phyloP scores from a whole-genome alignment of 1,284 basidiomycete genomes.

The Ustanciosporium gigantosporum region DNA sequence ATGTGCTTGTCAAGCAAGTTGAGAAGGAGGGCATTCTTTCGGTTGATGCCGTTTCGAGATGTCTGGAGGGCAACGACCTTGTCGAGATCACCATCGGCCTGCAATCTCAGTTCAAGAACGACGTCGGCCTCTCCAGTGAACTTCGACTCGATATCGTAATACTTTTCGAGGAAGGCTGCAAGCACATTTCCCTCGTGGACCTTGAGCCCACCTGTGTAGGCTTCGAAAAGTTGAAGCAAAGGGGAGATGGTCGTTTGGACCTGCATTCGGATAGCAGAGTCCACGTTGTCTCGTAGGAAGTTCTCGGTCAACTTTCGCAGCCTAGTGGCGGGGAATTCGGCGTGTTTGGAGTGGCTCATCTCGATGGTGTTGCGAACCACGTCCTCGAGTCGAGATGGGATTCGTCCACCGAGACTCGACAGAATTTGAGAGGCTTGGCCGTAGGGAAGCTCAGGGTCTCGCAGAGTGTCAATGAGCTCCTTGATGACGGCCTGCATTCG shows the following conservation, averaged over 20 bases:
- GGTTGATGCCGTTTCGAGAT: slow-evolving; percentile 91
- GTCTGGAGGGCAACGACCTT: slow-evolving; percentile 84
- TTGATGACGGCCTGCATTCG: slow-evolving; percentile 75
- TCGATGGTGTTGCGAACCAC: slow-evolving; percentile 80
- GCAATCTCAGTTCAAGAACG: slow-evolving; percentile 84
- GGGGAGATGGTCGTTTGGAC: slow-evolving; percentile 69
- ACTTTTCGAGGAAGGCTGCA: slow-evolving; percentile 73
- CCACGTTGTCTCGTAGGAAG: slow-evolving; percentile 78
- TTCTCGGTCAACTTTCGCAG: slow-evolving; percentile 83
- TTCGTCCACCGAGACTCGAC: slow-evolving; percentile 86
- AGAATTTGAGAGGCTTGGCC: slow-evolving; percentile 82
- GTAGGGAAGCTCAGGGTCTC: slow-evolving; percentile 85
- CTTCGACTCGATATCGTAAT: slow-evolving; percentile 82
- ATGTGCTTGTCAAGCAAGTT: slow-evolving; percentile 74
- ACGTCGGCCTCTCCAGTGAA: slow-evolving; percentile 91
- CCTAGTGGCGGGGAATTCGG: slow-evolving; percentile 79
- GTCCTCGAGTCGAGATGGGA: slow-evolving; percentile 78
- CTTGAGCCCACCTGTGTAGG: slow-evolving; percentile 81
- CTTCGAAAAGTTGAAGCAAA: slow-evolving; percentile 77
- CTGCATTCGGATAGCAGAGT: slow-evolving; percentile 47
- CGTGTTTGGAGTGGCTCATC: slow-evolving; percentile 71
- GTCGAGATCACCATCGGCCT: slow-evolving; percentile 88
- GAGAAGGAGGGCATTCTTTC: slow-evolving; percentile 86
- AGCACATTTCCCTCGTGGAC: slow-evolving; percentile 81
- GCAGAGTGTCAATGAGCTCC: slow-evolving; percentile 76